Conservation (phyloP, 73 alveolate species). For the Paramecium bursaria region DNA sequence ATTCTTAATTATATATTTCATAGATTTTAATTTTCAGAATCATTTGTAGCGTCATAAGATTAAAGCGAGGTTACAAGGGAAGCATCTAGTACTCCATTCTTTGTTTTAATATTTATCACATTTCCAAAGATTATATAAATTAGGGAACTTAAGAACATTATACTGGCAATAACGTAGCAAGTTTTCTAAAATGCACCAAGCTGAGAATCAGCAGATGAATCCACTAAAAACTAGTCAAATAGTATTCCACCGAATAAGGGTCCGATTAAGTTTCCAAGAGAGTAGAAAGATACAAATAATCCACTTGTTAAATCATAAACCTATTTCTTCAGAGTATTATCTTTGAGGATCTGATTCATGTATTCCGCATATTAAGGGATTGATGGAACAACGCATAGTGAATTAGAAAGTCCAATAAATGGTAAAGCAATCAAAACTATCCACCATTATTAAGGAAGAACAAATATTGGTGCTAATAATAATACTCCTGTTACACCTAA, state of each 20-base stretch:
- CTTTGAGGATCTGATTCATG: not conserved
- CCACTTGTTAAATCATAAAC: slow-evolving; percentile 61
- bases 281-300: slow-evolving; percentile 62
- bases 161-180: slow-evolving; percentile 4
- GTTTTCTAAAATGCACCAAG: not conserved
- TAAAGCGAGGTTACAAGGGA: too few relatives aligned
- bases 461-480: slow-evolving; percentile 1
- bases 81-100: too few relatives aligned
- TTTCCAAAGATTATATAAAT: too few relatives aligned
- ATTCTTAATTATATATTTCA: too few relatives aligned
- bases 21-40: too few relatives aligned
- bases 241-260: slow-evolving; percentile 65
- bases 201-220: not conserved
- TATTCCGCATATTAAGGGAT: slow-evolving; percentile 43
- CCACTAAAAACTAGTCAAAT: slow-evolving; percentile 44
- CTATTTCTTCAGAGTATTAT: slow-evolving; percentile 7
- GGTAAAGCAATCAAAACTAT: slow-evolving; percentile 46
- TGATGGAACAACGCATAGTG: slow-evolving; percentile 43
- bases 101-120: too few relatives aligned
- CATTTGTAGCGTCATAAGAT: too few relatives aligned
- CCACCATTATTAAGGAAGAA: slow-evolving; percentile 46
- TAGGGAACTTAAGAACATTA: too few relatives aligned
- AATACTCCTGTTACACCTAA: slow-evolving; percentile 3
- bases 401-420: slow-evolving; percentile 45
- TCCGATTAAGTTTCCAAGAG: slow-evolving; percentile 63